Evolutionary conservation across 1,284 basidiomycete species (phyloP), one percentile per base, ranked within the genome.

Genomic region (Ganoderma multipileum): DNA sequence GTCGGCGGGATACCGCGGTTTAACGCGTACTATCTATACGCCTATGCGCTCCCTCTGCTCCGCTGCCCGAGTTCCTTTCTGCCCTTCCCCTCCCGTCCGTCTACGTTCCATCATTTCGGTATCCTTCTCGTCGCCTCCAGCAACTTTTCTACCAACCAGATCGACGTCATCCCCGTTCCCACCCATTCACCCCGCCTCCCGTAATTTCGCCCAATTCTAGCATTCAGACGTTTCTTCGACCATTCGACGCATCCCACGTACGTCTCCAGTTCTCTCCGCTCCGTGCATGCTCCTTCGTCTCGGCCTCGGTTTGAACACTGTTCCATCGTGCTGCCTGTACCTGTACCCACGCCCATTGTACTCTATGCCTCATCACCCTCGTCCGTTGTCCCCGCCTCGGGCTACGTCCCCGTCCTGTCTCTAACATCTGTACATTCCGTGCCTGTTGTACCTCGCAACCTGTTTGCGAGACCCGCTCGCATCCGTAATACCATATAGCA

Each of bases 1-100:
- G 64, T 64, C 55, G 64, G 62, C 64, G 69, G 71, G 28, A 58
- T 50, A 54, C 71, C 71, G 71, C 71, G 68, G 62, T 64, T 58
- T 55, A 66, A 69, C 61, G 61, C 66, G 67, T 64, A 63, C 65
- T 72, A 67, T 68, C 69, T 69, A 70, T 72, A 66, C 71, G 69
- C 69, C 66, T 67, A 72, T 71, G 69, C 68, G 65, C 61, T 65
- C 62, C 61, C 68, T 57, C 63, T 57, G 50, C 41, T 52, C 59
- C 38, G 63, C 61, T 50, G 30, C 54, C 44, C 38, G 33, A 30
- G 28, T 57, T 12, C 38, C 63, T 36, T 55, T 39, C 33, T 68
- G 44, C 54, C 62, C 30, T 57, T 39, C 12, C 38, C 50, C 11
- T 33, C 52, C 26, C 11, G 50, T 12, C 38, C 39, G 30, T 8